Evolutionary conservation across 2,329 filamentous ascomycete species (phyloP).

Genomic region (Coleophoma crateriformis): DNA sequence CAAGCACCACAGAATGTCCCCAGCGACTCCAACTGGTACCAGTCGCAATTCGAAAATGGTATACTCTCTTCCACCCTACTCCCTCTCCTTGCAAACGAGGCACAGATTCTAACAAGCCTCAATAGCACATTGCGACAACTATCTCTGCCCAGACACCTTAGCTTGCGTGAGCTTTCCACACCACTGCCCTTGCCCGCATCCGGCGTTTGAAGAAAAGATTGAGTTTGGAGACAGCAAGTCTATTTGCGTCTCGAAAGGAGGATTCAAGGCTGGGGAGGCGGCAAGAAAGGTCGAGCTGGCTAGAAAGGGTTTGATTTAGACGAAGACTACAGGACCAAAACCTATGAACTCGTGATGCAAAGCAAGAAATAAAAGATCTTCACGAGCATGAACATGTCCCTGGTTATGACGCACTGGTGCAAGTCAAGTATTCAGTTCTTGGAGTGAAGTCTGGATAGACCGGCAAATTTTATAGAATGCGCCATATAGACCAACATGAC

Average conservation of each 20-base stretch:
- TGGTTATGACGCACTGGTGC: too few relatives aligned
- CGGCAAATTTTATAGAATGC: too few relatives aligned
- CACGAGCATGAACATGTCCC: too few relatives aligned
- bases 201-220: slow-evolving; percentile 70
- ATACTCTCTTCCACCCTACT: slow-evolving; percentile 15
- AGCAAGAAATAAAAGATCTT: too few relatives aligned
- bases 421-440: too few relatives aligned
- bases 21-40: slow-evolving; percentile 80
- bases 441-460: too few relatives aligned
- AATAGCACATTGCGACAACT: slow-evolving; percentile 81
- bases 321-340: not conserved
- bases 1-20: slow-evolving; percentile 71
- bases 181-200: slow-evolving; percentile 90
- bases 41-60: slow-evolving; percentile 64
- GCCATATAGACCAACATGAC: too few relatives aligned
- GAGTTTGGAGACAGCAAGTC: slow-evolving; percentile 67
- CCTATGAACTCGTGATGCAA: too few relatives aligned
- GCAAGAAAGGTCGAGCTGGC: slow-evolving; percentile 74
- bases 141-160: slow-evolving; percentile 90
- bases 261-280: slow-evolving; percentile 67
- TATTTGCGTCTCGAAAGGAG: slow-evolving; percentile 70
- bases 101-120: slow-evolving; percentile 1
- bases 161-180: slow-evolving; percentile 95
- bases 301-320: slow-evolving; percentile 67
- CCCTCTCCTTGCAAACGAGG: not conserved